These are phyloP conservation scores for Exophiala phaeomuriformis DNA, from an alignment of 2,329 filamentous ascomycete genomes.

Conservation along the genomic window DNA sequence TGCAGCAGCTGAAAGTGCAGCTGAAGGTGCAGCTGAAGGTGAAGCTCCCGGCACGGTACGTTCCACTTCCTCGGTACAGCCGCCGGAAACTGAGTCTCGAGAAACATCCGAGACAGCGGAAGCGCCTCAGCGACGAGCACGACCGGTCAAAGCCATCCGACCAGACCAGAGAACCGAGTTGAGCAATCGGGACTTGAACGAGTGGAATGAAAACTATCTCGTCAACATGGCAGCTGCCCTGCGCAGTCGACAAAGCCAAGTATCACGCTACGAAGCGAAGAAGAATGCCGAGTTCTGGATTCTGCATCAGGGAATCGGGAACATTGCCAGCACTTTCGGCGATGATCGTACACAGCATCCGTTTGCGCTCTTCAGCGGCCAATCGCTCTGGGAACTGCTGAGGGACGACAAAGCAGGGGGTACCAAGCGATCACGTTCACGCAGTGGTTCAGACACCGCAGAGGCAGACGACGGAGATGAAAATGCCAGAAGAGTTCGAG, in stretches of 20 bases:
- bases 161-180: constrained; percentile 48
- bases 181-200: constrained; percentile 48
- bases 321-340: constrained; percentile 44
- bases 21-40: constrained; percentile 11
- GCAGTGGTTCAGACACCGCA: constrained; percentile 27
- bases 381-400: constrained; percentile 45
- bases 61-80: constrained; percentile 9
- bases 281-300: constrained; percentile 58
- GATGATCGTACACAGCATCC: constrained; percentile 41
- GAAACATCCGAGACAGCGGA: constrained; percentile 16
- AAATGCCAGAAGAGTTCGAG: constrained; percentile 33
- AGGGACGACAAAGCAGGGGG: constrained; percentile 31
- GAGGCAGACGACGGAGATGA: constrained; percentile 27
- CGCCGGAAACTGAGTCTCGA: not conserved
- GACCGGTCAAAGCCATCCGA: constrained; percentile 37
- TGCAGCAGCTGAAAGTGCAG: constrained; percentile 9
- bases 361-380: constrained; percentile 53
- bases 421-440: constrained; percentile 32
- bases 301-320: constrained; percentile 50
- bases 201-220: constrained; percentile 54
- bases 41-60: constrained; percentile 11
- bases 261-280: constrained; percentile 45
- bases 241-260: constrained; percentile 40
- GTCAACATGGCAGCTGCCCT: constrained; percentile 51
- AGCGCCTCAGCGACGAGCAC: constrained; percentile 31